Conservation (phyloP, 192 early-diverging fungal genomes). For the Backusella tarrabulga region DNA sequence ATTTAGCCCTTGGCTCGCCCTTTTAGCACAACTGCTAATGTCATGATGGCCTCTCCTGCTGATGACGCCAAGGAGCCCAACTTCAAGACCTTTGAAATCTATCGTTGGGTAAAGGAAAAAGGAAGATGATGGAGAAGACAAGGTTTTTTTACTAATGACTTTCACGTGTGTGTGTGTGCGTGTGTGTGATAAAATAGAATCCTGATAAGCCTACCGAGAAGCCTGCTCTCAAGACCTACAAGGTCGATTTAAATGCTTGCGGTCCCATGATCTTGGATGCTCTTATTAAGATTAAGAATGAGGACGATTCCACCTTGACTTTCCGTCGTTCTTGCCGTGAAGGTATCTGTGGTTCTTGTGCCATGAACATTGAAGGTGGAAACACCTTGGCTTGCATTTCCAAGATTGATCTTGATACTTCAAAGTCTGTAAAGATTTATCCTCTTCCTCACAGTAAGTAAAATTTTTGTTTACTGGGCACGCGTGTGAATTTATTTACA, state of each 20-base stretch:
- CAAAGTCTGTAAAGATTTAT: constrained; percentile 83
- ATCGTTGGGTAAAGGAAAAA: constrained; percentile 79
- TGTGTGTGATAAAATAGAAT: constrained; percentile 47
- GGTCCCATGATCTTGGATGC: constrained; percentile 98
- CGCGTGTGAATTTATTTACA: not conserved
- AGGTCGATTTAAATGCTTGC: constrained; percentile 87
- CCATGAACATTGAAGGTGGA: constrained; percentile 97
- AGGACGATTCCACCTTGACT: constrained; percentile 89
- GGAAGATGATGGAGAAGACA: not conserved
- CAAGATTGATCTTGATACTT: constrained; percentile 75
- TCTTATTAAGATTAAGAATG: constrained; percentile 97
- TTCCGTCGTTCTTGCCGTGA: constrained; percentile 97
- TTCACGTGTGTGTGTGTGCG: not conserved
- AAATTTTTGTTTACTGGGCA: not conserved
- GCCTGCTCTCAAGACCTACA: constrained; percentile 85
- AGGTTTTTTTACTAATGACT: not conserved
- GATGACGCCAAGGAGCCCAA: constrained; percentile 55
- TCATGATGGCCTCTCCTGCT: constrained; percentile 35
- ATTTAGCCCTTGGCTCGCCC: constrained; percentile 38
- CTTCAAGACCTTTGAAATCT: constrained; percentile 91
- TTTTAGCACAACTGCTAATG: constrained; percentile 43
- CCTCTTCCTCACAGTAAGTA: constrained; percentile 89
- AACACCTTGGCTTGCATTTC: constrained; percentile 95
- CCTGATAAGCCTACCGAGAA: constrained; percentile 87
- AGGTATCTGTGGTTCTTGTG: constrained; percentile 96